phyloP scores from a whole-genome alignment of 2,329 filamentous ascomycete species.

The Talaromyces atroroseus region DNA sequence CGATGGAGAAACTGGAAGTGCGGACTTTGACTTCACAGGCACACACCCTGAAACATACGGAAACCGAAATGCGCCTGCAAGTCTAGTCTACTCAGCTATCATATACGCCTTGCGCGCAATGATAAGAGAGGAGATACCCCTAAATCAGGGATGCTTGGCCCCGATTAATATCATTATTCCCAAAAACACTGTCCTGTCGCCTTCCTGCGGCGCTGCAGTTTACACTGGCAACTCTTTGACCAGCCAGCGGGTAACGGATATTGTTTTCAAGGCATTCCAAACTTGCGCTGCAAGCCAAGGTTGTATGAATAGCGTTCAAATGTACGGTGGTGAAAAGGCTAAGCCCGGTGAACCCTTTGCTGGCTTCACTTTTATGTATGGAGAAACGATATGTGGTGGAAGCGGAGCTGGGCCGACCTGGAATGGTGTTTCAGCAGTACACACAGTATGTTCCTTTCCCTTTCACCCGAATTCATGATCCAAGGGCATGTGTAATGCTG shows the following conservation, averaged over 20 bases:
- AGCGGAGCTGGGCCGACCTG: constrained; percentile 7
- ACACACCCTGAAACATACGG: constrained; percentile 32
- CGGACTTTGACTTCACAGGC: constrained; percentile 38
- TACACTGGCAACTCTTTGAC: constrained; percentile 4
- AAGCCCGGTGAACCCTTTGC: constrained; percentile 6
- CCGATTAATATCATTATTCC: constrained; percentile 25
- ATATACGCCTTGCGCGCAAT: constrained; percentile 27
- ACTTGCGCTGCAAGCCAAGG: constrained; percentile 17
- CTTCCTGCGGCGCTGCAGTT: constrained; percentile 16
- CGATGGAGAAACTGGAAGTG: constrained; percentile 24
- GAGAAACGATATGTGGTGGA: constrained; percentile 3
- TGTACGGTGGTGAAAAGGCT: constrained; percentile 6
- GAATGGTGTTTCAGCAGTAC: constrained; percentile 4
- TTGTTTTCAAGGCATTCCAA: constrained; percentile 19
- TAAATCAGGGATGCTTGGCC: constrained; percentile 27
- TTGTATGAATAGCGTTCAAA: constrained; percentile 17
- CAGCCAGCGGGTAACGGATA: constrained; percentile 19
- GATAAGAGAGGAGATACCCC: constrained; percentile 26
- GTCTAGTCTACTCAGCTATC: constrained; percentile 34
- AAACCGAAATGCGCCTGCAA: constrained; percentile 35
- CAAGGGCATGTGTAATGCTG: not conserved
- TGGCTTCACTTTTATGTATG: constrained; percentile 9
- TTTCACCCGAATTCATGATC: not conserved
- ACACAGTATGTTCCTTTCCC: constrained; percentile 15
- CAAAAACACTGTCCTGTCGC: constrained; percentile 24